Evolutionary conservation across 2,329 filamentous ascomycete genomes (phyloP), one percentile per base, ranked within the genome.

Genomic region (Blastomyces percursus): DNA sequence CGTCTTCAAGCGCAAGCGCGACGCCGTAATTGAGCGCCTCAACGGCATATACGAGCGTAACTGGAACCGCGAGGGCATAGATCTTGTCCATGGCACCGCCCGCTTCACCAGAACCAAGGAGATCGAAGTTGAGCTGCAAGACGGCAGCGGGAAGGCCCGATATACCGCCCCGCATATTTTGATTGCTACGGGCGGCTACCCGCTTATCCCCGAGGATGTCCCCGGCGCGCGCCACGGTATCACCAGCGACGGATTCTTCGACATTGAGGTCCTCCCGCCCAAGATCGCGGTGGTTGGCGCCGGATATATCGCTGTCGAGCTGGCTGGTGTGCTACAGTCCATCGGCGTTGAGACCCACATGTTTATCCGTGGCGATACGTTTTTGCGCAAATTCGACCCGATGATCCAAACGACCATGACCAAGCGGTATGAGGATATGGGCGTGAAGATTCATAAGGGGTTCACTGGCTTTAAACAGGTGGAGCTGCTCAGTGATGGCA

Each of bases 391-490:
- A 65, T 81, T 82, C 66, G 79, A 82, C 69, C 78, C 79, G 0
- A 81, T 81, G 78, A 70, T 82, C 59, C 79, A 80, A 67, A 72
- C 80, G 59, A 81, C 79, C 14, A 76, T 82, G 75, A 81, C 79
- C 14, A 74, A 77, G 62, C 75, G 78, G 50, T 82, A 82, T 65
- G 80, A 80, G 66, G 76, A 77, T 46, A 69, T 74, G 3, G 80
- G 80, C 14, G 73, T 82, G 30, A 73, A 77, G 44, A 70, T 82
- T 21, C 79, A 82, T 71, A 78, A 74, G 57, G 72, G 76, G 16
- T 78, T 79, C 70, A 65, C 73, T 16, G 76, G 74, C 2, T 78
- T 82, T 70, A 77, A 80, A 68, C 77, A 80, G 66, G 71, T 81
- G 7, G 73, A 79, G 64, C 73, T 78, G 55, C 64, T 80, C 50